Evolutionary conservation across 441 rosid genomes (phyloP).

Genomic region (Bruguiera hainesii): DNA sequence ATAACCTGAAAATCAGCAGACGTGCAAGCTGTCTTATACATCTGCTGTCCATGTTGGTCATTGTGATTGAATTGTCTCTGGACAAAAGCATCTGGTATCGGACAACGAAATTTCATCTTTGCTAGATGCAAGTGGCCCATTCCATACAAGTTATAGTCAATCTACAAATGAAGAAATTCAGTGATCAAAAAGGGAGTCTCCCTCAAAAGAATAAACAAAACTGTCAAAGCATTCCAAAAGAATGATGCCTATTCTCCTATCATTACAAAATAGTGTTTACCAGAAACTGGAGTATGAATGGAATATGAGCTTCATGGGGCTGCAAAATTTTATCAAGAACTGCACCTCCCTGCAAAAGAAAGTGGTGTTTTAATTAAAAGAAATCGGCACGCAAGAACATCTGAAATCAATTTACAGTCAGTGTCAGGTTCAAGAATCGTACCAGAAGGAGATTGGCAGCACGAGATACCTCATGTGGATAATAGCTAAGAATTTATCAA

Average conservation of each 20-base stretch:
- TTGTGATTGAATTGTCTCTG: slow-evolving; percentile 35
- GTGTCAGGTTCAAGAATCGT: slow-evolving; percentile 21
- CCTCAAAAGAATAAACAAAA: background rate
- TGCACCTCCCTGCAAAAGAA: slow-evolving; percentile 63
- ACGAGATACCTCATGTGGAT: slow-evolving; percentile 86
- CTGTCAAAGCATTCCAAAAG: background rate
- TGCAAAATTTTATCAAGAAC: slow-evolving; percentile 72
- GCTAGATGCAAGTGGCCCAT: slow-evolving; percentile 92
- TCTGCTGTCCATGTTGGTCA: slow-evolving; percentile 31
- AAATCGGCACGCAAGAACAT: background rate
- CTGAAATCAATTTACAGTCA: slow-evolving; percentile 4
- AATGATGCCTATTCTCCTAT: too few species aligned
- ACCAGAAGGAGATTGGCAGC: slow-evolving; percentile 87
- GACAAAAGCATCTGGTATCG: slow-evolving; percentile 56
- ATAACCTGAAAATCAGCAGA: slow-evolving; percentile 52
- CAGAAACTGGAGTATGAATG: slow-evolving; percentile 91
- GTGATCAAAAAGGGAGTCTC: background rate
- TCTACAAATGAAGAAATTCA: slow-evolving; percentile 39
- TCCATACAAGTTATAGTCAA: slow-evolving; percentile 91
- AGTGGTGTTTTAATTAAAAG: background rate
- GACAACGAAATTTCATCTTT: slow-evolving; percentile 81
- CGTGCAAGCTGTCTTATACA: slow-evolving; percentile 22
- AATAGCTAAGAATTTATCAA: slow-evolving; percentile 61
- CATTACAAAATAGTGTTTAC: slow-evolving; percentile 31
- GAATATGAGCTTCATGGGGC: slow-evolving; percentile 95